A percentile compares a stretch with the other conserved stretches of the same genome.
These are phyloP conservation scores for Tulasnella calospora DNA, from an alignment of 768 basidiomycete genomes.

Conservation along the genomic window DNA sequence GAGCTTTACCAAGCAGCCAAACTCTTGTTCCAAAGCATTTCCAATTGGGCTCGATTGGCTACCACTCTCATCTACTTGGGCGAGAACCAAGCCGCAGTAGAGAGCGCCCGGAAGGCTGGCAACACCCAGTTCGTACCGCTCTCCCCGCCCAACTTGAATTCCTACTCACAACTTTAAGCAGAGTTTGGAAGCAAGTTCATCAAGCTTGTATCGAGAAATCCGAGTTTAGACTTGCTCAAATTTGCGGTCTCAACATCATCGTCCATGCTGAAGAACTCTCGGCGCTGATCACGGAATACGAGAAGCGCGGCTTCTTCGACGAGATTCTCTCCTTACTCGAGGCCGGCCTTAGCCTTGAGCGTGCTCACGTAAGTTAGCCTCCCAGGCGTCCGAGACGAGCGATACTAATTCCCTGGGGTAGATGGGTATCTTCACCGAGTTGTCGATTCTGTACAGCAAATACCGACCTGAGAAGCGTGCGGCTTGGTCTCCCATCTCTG, in stretches of 20 bases:
- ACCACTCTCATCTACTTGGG: conserved; percentile 98
- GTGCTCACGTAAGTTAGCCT: conserved; percentile 66
- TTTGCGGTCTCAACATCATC: conserved; percentile 96
- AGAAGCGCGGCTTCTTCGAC: conserved; percentile 87
- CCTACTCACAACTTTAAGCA: conserved; percentile 33
- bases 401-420: conserved; percentile 33
- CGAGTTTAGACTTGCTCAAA: conserved; percentile 96
- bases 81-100: conserved; percentile 96
- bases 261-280: conserved; percentile 88
- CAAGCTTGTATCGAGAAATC: conserved; percentile 96
- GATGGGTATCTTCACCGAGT: conserved; percentile 98
- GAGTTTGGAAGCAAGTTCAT: conserved; percentile 99
- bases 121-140: conserved; percentile 78
- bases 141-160: conserved; percentile 25
- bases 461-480: conserved; percentile 87
- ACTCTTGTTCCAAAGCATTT: conserved; percentile 91
- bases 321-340: conserved; percentile 89
- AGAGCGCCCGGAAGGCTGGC: conserved; percentile 98
- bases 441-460: conserved; percentile 88
- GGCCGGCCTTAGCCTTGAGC: conserved; percentile 91
- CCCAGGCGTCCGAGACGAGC: not conserved
- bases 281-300: conserved; percentile 74
- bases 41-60: conserved; percentile 96
- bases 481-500: conserved; percentile 33
- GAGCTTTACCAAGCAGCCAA: conserved; percentile 96